Evolutionary conservation across 73 alveolate species (phyloP).

Genomic region (Tetrahymena malaccensis): DNA sequence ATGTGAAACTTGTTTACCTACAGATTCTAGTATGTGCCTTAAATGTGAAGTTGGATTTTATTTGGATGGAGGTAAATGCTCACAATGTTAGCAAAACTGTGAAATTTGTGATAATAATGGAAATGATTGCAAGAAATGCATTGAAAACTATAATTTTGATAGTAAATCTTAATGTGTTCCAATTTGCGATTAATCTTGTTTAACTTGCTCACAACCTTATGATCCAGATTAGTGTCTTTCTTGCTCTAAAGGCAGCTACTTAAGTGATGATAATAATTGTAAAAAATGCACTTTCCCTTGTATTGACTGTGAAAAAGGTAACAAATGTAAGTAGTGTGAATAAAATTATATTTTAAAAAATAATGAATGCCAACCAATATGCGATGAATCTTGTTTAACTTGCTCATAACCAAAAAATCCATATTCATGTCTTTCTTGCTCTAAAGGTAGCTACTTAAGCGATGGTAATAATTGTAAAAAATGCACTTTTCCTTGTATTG

Average conservation of each 20-base stretch:
- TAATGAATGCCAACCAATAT: background rate
- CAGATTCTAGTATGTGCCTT: background rate
- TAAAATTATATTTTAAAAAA: background rate
- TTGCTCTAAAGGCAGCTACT: background rate
- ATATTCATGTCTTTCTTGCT: background rate
- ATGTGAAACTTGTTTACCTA: background rate
- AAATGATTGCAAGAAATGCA: background rate
- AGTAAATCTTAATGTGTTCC: background rate
- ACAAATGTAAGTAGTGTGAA: background rate
- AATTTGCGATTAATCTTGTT: background rate
- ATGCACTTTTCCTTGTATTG: background rate
- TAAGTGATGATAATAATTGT: background rate
- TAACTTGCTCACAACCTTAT: background rate
- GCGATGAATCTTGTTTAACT: background rate
- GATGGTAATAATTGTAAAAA: background rate
- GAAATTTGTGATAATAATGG: background rate
- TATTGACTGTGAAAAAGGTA: background rate
- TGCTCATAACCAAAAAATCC: background rate
- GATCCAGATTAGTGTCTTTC: background rate
- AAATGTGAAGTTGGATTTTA: background rate
- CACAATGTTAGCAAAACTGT: background rate
- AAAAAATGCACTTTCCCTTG: background rate
- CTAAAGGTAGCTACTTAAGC: background rate
- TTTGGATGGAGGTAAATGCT: background rate
- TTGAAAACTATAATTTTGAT: background rate